Evolutionary conservation across 306 rosid species (phyloP).

Genomic region (Macrotyloma uniflorum): DNA sequence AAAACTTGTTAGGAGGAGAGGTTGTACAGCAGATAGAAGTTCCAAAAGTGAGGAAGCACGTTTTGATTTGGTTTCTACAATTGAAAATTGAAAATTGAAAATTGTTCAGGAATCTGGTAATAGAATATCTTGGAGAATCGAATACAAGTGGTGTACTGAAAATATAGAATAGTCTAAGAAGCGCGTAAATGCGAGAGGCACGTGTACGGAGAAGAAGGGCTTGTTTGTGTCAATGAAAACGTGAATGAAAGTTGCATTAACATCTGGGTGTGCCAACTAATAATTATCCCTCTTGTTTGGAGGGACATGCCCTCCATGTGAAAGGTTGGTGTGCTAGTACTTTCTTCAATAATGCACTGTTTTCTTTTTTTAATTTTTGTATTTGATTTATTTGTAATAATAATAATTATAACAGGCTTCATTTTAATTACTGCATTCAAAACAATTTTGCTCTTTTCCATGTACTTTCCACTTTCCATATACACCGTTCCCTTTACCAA

Average conservation of each 20-base stretch:
- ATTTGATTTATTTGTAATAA: background rate
- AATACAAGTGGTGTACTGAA: background rate
- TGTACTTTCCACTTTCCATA: slow-evolving; percentile 19
- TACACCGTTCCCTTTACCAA: slow-evolving; percentile 23
- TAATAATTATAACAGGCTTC: background rate
- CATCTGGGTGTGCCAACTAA: background rate
- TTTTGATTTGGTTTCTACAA: background rate
- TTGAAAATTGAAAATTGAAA: too few species aligned
- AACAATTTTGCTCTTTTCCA: slow-evolving; percentile 24
- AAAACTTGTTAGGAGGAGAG: background rate
- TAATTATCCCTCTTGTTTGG: background rate
- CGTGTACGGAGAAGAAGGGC: slow-evolving; percentile 29
- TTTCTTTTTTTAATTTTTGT: background rate
- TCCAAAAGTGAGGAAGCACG: background rate
- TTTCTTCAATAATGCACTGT: background rate
- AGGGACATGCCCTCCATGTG: slow-evolving; percentile 35
- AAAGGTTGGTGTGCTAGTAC: background rate
- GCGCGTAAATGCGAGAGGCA: background rate
- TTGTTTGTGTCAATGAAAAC: background rate
- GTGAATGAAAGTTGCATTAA: slow-evolving; percentile 17
- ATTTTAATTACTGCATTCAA: background rate
- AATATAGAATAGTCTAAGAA: background rate
- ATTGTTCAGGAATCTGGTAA: background rate
- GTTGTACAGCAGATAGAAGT: background rate
- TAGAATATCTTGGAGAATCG: background rate